phyloP scores from a whole-genome alignment of 805 yeast species.

The Millerago galiae region DNA sequence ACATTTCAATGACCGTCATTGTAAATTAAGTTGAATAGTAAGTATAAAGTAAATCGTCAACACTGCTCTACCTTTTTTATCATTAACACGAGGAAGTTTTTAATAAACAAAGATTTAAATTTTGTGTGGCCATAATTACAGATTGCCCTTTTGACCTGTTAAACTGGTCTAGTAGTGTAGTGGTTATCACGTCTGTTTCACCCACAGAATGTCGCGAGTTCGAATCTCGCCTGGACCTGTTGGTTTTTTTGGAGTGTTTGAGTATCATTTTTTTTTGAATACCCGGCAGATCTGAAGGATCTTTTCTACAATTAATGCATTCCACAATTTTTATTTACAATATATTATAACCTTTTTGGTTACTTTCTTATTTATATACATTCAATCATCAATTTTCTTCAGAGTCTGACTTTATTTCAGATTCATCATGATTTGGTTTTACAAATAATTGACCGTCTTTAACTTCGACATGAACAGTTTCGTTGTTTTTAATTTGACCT shows the following conservation, averaged over 20 bases:
- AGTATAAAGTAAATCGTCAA: too few relatives aligned
- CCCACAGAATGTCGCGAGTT: constrained; percentile 31
- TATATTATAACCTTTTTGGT: too few relatives aligned
- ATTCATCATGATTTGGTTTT: constrained; percentile 37
- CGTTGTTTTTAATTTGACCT: constrained; percentile 65
- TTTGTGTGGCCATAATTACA: too few relatives aligned
- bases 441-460: constrained; percentile 38
- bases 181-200: constrained; percentile 32
- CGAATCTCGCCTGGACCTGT: constrained; percentile 29
- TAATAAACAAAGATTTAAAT: too few relatives aligned
- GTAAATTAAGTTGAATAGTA: too few relatives aligned
- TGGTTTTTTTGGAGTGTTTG: background rate
- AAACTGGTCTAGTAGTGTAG: constrained; percentile 28
- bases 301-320: too few relatives aligned
- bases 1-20: too few relatives aligned
- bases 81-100: too few relatives aligned
- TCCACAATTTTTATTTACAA: too few relatives aligned
- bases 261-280: background rate
- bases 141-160: too few relatives aligned
- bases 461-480: constrained; percentile 46
- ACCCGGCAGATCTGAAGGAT: too few relatives aligned
- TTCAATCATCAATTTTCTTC: constrained; percentile 1
- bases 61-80: too few relatives aligned
- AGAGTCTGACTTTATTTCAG: constrained; percentile 15
- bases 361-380: background rate